phyloP scores from a whole-genome alignment of 1,284 basidiomycete genomes.

The Tylopilus orsonianus region DNA sequence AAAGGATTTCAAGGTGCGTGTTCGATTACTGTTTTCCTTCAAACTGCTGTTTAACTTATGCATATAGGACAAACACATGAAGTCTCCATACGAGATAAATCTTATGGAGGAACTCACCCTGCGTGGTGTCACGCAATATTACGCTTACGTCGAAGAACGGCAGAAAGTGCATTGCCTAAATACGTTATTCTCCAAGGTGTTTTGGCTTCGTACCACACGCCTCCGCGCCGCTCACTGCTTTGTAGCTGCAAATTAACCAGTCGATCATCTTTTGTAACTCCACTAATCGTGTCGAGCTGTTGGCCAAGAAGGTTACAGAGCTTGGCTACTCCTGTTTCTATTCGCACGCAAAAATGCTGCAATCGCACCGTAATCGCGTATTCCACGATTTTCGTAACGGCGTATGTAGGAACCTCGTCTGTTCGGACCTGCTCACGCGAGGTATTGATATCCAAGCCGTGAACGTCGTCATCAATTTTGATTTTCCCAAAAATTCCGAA shows the following conservation, averaged over 20 bases:
- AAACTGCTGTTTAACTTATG: constrained; percentile 2
- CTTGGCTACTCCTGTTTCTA: constrained; percentile 99
- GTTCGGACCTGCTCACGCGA: constrained; percentile 93
- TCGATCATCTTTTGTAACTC: constrained; percentile 99
- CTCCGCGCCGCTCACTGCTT: constrained; percentile 7
- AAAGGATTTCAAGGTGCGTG: constrained; percentile 92
- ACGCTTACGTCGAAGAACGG: constrained; percentile 97
- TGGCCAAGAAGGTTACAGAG: constrained; percentile 99
- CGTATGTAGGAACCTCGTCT: constrained; percentile 97
- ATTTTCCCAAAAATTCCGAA: constrained; percentile 98
- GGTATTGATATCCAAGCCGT: constrained; percentile 99
- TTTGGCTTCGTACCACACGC: constrained; percentile 14
- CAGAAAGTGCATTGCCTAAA: constrained; percentile 99
- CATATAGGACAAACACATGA: constrained; percentile 95
- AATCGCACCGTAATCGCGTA: constrained; percentile 97
- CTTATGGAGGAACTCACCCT: constrained; percentile 99
- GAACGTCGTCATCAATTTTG: constrained; percentile 99
- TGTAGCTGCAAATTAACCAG: constrained; percentile 98
- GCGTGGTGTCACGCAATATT: constrained; percentile 98
- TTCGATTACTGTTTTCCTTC: not conserved
- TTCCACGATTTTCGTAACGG: constrained; percentile 99
- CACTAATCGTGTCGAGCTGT: constrained; percentile 97
- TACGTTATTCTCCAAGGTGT: constrained; percentile 92
- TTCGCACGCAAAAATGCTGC: constrained; percentile 99
- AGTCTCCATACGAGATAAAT: constrained; percentile 95